Evolutionary conservation across 1,284 basidiomycete genomes (phyloP), one percentile per base, ranked within the genome.

Genomic region (Tilletiopsis washingtonensis): DNA sequence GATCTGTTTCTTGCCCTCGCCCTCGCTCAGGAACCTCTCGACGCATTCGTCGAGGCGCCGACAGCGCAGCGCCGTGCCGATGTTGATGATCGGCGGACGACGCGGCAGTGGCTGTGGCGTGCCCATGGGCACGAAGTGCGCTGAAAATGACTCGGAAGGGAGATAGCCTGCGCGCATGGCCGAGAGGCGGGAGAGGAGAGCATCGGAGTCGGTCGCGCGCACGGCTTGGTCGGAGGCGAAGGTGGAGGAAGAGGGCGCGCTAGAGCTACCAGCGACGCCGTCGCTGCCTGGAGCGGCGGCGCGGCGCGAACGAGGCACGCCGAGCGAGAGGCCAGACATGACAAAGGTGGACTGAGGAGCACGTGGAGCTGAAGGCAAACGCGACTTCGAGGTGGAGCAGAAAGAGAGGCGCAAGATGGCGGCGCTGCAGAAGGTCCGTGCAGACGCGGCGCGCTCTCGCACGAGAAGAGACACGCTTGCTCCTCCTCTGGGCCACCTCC

Each of bases 51-150:
- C 94, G 40, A 97, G 82, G 1, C 82, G 84, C 42, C 80, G 78
- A 0, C 86, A 84, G 47, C 94, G 81, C 49, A 94, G 82, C 61
- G 86, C 88, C 1, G 93, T 98, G 6, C 93, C 93, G 40, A 96
- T 80, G 71, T 97, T 97, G 78, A 98, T 97, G 59, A 97, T 75
- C 0, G 91, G 91, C 34, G 80, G 81, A 71, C 21, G 76, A 12
- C n/a, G 9, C n/a, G 46, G 15, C 5, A 38, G 26, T 6, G 46
- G 21, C 23, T 5, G 5, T 7, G 41, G 41, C 11, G 15, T 44
- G 27, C 14, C 19, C 24, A 11, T 14, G 17, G 25, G 4, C 6
- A 49, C 3, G 21, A 64, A 52, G 40, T 59, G 53, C 12, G 52
- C 49, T 7, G 62, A 57, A 32, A 43, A 64, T 1, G 62, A 58